These are phyloP conservation scores for Aspergillus baeticus DNA, from an alignment of 495 filamentous ascomycete species.

Conservation along the genomic window DNA sequence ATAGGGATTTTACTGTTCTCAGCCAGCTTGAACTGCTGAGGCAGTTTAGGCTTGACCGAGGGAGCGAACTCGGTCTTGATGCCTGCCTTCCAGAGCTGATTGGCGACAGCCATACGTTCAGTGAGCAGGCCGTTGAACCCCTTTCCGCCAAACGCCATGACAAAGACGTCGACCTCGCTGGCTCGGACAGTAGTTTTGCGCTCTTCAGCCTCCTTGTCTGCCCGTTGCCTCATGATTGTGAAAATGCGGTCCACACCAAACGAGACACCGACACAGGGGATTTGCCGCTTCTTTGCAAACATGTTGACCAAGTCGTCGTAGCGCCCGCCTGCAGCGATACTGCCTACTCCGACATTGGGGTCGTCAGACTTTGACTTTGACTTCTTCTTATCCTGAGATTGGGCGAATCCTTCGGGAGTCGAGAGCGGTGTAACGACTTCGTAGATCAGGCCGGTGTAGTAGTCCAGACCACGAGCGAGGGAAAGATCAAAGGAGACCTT, in stretches of 20 bases:
- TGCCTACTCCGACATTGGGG: conserved; percentile 79
- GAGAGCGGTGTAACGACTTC: conserved; percentile 63
- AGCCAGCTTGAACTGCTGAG: conserved; percentile 76
- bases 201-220: conserved; percentile 54
- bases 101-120: conserved; percentile 76
- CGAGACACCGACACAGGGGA: conserved; percentile 91
- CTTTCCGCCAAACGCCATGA: conserved; percentile 93
- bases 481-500: conserved; percentile 78
- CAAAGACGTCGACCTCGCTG: conserved; percentile 81
- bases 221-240: conserved; percentile 79
- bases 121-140: conserved; percentile 76
- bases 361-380: conserved; percentile 68
- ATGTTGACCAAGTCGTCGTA: conserved; percentile 94
- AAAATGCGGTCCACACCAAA: conserved; percentile 97
- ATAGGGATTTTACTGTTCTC: conserved; percentile 71
- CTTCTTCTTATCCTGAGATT: conserved; percentile 62
- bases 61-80: conserved; percentile 80
- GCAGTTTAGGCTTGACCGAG: conserved; percentile 77
- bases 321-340: conserved; percentile 84
- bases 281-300: conserved; percentile 79
- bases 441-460: conserved; percentile 90
- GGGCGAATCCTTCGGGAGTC: conserved; percentile 66
- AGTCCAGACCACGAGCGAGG: conserved; percentile 84
- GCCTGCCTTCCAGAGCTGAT: conserved; percentile 72
- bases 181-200: conserved; percentile 47